Evolutionary conservation across 768 basidiomycete species (phyloP).

Genomic region (Pholiota molesta): DNA sequence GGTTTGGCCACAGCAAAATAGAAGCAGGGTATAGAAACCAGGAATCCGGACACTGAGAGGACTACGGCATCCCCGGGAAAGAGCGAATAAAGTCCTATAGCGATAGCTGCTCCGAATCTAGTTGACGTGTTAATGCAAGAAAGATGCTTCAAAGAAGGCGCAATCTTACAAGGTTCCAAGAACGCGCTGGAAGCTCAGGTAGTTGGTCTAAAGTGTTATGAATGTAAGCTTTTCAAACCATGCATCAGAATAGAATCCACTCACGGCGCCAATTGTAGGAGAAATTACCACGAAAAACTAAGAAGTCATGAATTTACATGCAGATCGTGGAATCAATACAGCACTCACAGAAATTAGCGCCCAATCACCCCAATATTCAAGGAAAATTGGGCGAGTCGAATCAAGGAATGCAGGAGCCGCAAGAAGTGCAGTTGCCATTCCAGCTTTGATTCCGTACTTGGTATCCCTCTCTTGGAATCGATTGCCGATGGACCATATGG

Average conservation of each 20-base stretch:
- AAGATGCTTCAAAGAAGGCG: background rate
- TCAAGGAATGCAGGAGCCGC: slow-evolving; percentile 90
- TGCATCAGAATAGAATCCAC: slow-evolving; percentile 13
- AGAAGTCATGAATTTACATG: background rate
- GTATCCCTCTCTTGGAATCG: slow-evolving; percentile 72
- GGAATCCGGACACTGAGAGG: slow-evolving; percentile 82
- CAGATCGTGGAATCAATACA: background rate
- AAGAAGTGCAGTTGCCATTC: slow-evolving; percentile 79
- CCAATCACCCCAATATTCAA: slow-evolving; percentile 92
- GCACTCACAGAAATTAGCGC: slow-evolving; percentile 83
- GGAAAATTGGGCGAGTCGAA: slow-evolving; percentile 72
- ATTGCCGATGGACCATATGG: slow-evolving; percentile 71
- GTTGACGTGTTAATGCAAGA: slow-evolving; percentile 8
- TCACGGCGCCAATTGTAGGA: slow-evolving; percentile 84
- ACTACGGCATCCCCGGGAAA: slow-evolving; percentile 77
- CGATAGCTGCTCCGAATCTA: slow-evolving; percentile 80
- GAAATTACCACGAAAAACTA: slow-evolving; percentile 92
- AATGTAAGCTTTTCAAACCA: slow-evolving; percentile 9
- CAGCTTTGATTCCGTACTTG: slow-evolving; percentile 88
- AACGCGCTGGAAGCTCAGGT: slow-evolving; percentile 79
- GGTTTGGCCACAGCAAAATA: slow-evolving; percentile 85
- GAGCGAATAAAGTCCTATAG: slow-evolving; percentile 68
- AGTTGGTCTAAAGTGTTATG: slow-evolving; percentile 68
- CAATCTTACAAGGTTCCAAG: slow-evolving; percentile 77
- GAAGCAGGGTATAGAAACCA: slow-evolving; percentile 94